Percentiles rank a stretch among this genome's conserved stretches.
Evolutionary conservation across 1,284 basidiomycete genomes (phyloP).

Genomic region (Pseudomicrostroma phylloplanum): DNA sequence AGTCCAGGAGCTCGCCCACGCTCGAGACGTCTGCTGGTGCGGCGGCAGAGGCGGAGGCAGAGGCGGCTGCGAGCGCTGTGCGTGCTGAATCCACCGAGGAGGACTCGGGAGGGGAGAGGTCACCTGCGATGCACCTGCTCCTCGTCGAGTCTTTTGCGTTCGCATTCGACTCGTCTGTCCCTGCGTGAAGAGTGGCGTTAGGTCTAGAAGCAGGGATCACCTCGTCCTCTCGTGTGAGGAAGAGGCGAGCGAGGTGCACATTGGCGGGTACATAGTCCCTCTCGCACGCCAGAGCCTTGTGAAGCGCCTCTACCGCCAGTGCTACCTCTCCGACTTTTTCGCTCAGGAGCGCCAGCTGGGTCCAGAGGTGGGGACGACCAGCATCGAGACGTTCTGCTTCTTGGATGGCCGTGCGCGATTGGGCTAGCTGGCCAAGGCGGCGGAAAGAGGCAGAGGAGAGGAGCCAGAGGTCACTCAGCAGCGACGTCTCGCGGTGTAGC

Average conservation of each 20-base stretch:
- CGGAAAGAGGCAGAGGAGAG: conserved; percentile 91
- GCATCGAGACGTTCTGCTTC: conserved; percentile 88
- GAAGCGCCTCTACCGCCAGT: conserved; percentile 41
- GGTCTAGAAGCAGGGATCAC: neutral
- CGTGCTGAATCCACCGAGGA: neutral
- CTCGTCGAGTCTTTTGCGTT: conserved; percentile 1
- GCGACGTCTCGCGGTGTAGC: conserved; percentile 28
- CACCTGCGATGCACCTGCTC: neutral
- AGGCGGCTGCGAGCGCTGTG: neutral
- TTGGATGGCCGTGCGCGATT: conserved; percentile 81
- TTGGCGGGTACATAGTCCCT: conserved; percentile 34
- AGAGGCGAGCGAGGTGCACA: conserved; percentile 43
- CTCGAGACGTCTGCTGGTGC: conserved; percentile 9
- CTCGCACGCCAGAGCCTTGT: conserved; percentile 47
- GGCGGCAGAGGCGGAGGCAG: neutral
- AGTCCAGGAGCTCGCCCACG: conserved; percentile 24
- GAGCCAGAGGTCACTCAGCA: conserved; percentile 82
- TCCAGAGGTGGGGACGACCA: conserved; percentile 82
- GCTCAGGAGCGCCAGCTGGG: conserved; percentile 58
- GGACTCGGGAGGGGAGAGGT: neutral
- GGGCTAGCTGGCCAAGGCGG: conserved; percentile 77
- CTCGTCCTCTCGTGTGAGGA: conserved; percentile 19
- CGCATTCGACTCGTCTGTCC: neutral
- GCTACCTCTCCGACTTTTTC: conserved; percentile 12
- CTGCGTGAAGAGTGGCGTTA: neutral